These are phyloP conservation scores for Schizothecium vesticola DNA, from an alignment of 495 filamentous ascomycete species.

Conservation along the genomic window DNA sequence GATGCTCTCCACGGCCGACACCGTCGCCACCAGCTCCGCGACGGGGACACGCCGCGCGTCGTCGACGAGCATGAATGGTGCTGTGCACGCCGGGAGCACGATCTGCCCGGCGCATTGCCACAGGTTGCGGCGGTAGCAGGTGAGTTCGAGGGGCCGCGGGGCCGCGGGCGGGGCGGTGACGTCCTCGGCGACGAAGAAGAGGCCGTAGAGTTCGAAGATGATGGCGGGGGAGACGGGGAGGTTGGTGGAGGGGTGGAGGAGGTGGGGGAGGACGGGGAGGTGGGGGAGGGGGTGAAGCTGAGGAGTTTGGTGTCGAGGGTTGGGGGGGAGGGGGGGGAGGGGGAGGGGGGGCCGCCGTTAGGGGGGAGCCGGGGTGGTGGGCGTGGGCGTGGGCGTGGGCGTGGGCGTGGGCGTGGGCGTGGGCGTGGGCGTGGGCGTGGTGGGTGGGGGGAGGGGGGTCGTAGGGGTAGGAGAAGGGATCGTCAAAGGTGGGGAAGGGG, in stretches of 20 bases:
- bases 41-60: constrained; percentile 71
- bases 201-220: constrained; percentile 82
- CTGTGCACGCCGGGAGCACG: constrained; percentile 64
- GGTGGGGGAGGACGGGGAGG: constrained; percentile 56
- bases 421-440: constrained; percentile 65
- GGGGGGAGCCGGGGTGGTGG: constrained; percentile 5
- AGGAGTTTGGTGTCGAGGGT: constrained; percentile 48
- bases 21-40: constrained; percentile 66
- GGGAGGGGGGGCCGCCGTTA: constrained; percentile 23
- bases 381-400: constrained; percentile 27
- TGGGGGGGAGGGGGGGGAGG: constrained; percentile 33
- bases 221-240: constrained; percentile 53
- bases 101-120: constrained; percentile 86
- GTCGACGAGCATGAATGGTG: constrained; percentile 65
- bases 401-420: constrained; percentile 42
- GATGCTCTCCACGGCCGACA: constrained; percentile 85
- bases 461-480: too few species aligned
- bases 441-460: too few species aligned
- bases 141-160: constrained; percentile 70
- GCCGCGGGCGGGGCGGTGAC: constrained; percentile 38
- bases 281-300: constrained; percentile 46
- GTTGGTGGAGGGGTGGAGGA: constrained; percentile 50
- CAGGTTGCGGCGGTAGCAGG: constrained; percentile 85
- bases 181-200: constrained; percentile 89
- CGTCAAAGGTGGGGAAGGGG: constrained; percentile 54